Conservation (phyloP, 176 grass and related monocot genomes). For the Aegilops tauschii region DNA sequence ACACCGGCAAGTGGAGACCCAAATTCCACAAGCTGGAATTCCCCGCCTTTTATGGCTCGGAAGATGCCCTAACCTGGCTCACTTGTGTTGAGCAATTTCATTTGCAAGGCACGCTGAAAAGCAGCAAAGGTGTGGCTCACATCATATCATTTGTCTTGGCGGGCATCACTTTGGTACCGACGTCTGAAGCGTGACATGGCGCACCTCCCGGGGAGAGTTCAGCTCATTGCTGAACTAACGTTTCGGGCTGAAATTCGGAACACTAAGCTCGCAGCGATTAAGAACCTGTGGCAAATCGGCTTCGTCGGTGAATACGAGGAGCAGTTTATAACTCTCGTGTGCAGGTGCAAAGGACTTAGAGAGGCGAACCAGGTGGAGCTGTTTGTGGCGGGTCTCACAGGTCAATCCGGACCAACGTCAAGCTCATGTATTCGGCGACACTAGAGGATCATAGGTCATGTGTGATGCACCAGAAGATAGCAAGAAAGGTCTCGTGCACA, state of each 20-base stretch:
- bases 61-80: background rate
- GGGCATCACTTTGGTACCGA: background rate
- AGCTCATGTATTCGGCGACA: background rate
- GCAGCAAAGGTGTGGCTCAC: background rate
- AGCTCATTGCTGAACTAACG: background rate
- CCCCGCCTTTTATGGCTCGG: background rate
- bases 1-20: background rate
- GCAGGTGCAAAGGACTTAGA: background rate
- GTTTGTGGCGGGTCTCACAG: background rate
- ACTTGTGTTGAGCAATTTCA: background rate
- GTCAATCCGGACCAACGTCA: background rate
- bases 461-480: background rate
- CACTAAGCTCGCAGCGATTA: background rate
- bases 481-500: background rate
- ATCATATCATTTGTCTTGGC: background rate
- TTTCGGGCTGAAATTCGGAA: background rate
- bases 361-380: background rate
- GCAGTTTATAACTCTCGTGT: background rate
- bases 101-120: background rate
- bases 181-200: background rate
- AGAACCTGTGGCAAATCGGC: background rate
- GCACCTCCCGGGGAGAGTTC: background rate
- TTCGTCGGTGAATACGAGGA: background rate
- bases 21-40: background rate
- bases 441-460: background rate